Conservation (phyloP, 495 filamentous ascomycete genomes). For the Penicillium mononematosum region DNA sequence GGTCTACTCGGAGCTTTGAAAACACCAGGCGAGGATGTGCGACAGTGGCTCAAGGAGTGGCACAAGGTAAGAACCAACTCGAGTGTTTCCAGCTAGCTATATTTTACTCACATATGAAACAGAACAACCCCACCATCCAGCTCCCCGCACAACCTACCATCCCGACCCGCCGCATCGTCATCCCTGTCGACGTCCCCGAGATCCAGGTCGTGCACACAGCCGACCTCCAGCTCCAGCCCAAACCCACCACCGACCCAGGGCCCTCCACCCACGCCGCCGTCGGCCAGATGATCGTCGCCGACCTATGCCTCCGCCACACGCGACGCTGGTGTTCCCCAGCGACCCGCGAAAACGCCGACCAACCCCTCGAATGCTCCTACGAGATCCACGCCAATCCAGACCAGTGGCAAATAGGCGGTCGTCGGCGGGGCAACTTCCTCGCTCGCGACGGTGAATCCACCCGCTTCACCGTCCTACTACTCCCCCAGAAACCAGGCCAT, state of each 20-base stretch:
- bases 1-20: slow-evolving; percentile 41
- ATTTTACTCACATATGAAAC: slow-evolving; percentile 14
- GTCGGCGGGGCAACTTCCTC: slow-evolving; percentile 73
- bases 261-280: slow-evolving; percentile 48
- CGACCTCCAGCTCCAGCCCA: slow-evolving; percentile 59
- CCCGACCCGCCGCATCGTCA: slow-evolving; percentile 44
- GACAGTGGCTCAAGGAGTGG: slow-evolving; percentile 47
- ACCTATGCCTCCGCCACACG: slow-evolving; percentile 72
- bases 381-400: slow-evolving; percentile 76
- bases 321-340: slow-evolving; percentile 66
- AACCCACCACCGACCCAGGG: slow-evolving; percentile 21
- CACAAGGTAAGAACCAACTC: slow-evolving; percentile 40
- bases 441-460: slow-evolving; percentile 50
- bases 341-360: slow-evolving; percentile 36
- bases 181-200: slow-evolving; percentile 79
- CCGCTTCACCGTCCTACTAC: slow-evolving; percentile 62
- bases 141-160: slow-evolving; percentile 37
- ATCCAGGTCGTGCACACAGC: slow-evolving; percentile 82
- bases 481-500: slow-evolving; percentile 76
- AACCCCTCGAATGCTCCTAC: slow-evolving; percentile 75
- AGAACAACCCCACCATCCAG: slow-evolving; percentile 38
- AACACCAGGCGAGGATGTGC: slow-evolving; percentile 36
- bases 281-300: slow-evolving; percentile 69
- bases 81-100: background rate
- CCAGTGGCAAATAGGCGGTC: slow-evolving; percentile 81